phyloP scores from a whole-genome alignment of 192 early-diverging fungal genomes.

The Backusella australiensis region DNA sequence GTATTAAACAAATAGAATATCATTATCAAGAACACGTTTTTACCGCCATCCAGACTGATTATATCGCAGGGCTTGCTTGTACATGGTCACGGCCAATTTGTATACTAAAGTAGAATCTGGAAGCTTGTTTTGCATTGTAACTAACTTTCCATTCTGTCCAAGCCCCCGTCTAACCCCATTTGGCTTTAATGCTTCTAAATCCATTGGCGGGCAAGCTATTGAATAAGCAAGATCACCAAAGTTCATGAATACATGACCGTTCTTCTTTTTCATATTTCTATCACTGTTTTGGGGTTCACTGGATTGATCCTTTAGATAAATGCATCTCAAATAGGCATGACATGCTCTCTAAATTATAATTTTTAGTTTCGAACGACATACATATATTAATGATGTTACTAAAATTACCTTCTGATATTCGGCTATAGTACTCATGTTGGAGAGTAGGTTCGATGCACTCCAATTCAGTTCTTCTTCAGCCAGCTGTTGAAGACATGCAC shows the following conservation, averaged over 20 bases:
- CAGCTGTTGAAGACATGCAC: conserved; percentile 49
- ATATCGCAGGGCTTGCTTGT: conserved; percentile 18
- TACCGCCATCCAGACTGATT: conserved; percentile 25
- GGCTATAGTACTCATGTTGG: conserved; percentile 46
- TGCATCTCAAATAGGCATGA: conserved; percentile 54
- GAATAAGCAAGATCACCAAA: conserved; percentile 50
- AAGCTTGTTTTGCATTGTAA: background rate
- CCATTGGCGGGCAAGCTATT: conserved; percentile 51
- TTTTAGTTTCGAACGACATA: background rate
- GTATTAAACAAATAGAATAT: background rate
- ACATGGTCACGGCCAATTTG: conserved; percentile 31
- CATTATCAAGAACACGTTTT: background rate
- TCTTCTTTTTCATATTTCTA: background rate
- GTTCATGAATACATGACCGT: conserved; percentile 40
- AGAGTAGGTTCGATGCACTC: conserved; percentile 57
- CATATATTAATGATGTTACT: background rate
- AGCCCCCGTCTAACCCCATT: conserved; percentile 12
- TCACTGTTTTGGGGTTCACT: conserved; percentile 9
- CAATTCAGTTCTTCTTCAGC: conserved; percentile 65
- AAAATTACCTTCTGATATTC: conserved; percentile 54
- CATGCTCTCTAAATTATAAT: conserved; percentile 49
- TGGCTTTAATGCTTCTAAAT: conserved; percentile 46
- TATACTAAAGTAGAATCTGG: conserved; percentile 29
- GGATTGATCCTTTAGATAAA: conserved; percentile 6
- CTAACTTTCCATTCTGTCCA: conserved; percentile 18